A percentile compares a stretch with the other conserved stretches of the same genome.
phyloP scores from a whole-genome alignment of 257 asterid species.

The Paraleonurus japonicus region DNA sequence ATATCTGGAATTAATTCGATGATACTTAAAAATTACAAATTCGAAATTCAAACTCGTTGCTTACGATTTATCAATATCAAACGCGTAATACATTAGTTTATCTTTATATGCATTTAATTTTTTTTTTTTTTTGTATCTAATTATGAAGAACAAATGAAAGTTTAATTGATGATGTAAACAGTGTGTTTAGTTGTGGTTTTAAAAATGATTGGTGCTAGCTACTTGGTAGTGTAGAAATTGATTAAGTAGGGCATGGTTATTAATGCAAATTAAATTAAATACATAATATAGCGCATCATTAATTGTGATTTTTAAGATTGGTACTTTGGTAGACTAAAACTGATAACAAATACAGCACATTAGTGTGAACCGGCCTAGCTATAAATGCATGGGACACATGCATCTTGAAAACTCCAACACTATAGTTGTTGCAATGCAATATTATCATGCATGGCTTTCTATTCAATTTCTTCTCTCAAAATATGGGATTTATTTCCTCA shows the following conservation, averaged over 20 bases:
- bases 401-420: neutral
- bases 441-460: too few species aligned
- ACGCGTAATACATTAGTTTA: too few species aligned
- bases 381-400: slow-evolving; percentile 1
- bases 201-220: neutral
- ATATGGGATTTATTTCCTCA: too few species aligned
- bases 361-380: slow-evolving; percentile 8
- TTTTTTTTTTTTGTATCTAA: too few species aligned
- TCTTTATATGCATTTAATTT: too few species aligned
- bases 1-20: too few species aligned
- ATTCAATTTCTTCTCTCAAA: too few species aligned
- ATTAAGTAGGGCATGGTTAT: neutral
- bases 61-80: too few species aligned
- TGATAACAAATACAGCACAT: neutral
- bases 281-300: neutral
- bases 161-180: neutral
- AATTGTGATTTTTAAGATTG: neutral
- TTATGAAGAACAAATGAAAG: neutral
- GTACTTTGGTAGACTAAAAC: neutral
- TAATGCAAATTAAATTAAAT: neutral
- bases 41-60: too few species aligned
- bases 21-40: too few species aligned
- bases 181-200: neutral
- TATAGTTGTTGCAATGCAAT: too few species aligned
- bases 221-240: neutral